Conservation (phyloP, 257 asterid genomes). For the Ligustrum vulgare region DNA sequence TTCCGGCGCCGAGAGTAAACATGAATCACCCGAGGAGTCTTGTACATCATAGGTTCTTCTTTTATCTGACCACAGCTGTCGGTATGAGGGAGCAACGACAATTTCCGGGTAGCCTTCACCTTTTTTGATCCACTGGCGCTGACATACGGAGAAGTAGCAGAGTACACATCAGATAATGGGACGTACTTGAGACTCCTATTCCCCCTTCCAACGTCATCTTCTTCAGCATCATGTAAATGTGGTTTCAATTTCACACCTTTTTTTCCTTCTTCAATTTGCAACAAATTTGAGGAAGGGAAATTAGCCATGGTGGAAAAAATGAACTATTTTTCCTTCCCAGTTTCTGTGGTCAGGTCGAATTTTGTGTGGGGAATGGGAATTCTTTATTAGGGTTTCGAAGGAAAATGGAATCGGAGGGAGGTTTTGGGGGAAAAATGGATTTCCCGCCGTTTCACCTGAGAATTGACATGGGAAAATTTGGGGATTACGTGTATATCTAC, state of each 20-base stretch:
- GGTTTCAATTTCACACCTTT: constrained; percentile 28
- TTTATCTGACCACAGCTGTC: constrained; percentile 39
- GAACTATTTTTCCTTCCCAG: constrained; percentile 5
- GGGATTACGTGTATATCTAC: neutral
- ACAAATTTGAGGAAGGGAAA: constrained; percentile 40
- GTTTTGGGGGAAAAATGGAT: constrained; percentile 36
- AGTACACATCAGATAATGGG: constrained; percentile 84
- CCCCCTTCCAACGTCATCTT: constrained; percentile 49
- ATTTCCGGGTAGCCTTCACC: constrained; percentile 67
- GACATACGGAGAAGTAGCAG: constrained; percentile 80
- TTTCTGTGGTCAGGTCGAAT: neutral
- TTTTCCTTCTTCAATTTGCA: constrained; percentile 24
- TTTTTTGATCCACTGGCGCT: constrained; percentile 75
- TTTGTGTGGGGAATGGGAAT: constrained; percentile 16
- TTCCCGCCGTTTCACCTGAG: constrained; percentile 70
- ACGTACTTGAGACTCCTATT: constrained; percentile 57
- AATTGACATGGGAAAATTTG: constrained; percentile 14
- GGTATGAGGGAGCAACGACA: constrained; percentile 28
- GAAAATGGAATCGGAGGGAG: constrained; percentile 26
- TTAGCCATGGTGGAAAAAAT: constrained; percentile 32
- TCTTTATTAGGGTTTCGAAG: constrained; percentile 48
- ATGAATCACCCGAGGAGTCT: constrained; percentile 27
- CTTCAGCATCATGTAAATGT: constrained; percentile 39
- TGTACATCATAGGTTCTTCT: constrained; percentile 1
- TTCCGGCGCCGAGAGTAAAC: constrained; percentile 60